phyloP scores from a whole-genome alignment of 495 filamentous ascomycete genomes.

The Cercophora samala region DNA sequence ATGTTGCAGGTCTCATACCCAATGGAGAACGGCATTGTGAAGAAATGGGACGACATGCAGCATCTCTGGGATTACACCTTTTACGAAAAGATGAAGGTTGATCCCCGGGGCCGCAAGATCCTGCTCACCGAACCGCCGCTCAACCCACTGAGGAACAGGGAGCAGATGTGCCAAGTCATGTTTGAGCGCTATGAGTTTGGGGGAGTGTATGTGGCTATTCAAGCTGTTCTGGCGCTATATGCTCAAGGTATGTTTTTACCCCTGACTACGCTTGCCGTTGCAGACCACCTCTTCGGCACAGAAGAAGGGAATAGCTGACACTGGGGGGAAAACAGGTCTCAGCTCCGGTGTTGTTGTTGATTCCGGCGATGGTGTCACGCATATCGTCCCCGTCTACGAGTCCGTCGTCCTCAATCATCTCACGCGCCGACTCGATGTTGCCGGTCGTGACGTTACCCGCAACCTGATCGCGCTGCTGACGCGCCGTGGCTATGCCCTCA shows the following conservation, averaged over 20 bases:
- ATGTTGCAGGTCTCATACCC: conserved; percentile 98
- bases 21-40: conserved; percentile 99
- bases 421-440: conserved; percentile 87
- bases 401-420: conserved; percentile 96
- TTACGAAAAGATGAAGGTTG: conserved; percentile 90
- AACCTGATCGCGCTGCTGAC: conserved; percentile 95
- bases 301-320: conserved; percentile 6
- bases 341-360: conserved; percentile 96
- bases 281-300: not conserved
- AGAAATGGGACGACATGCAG: conserved; percentile 99
- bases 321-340: conserved; percentile 56
- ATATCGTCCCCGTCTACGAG: conserved; percentile 98
- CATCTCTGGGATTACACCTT: conserved; percentile 99
- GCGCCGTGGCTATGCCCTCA: conserved; percentile 92
- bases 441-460: conserved; percentile 92
- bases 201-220: conserved; percentile 97
- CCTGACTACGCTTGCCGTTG: not conserved
- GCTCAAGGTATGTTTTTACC: conserved; percentile 70
- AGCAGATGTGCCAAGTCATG: conserved; percentile 98
- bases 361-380: conserved; percentile 95
- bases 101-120: conserved; percentile 91
- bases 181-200: conserved; percentile 95
- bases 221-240: conserved; percentile 95
- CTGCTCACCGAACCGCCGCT: conserved; percentile 96
- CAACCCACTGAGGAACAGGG: conserved; percentile 93